These are phyloP conservation scores for Aspergillus proliferans DNA, from an alignment of 2,329 filamentous ascomycete genomes.

Conservation along the genomic window DNA sequence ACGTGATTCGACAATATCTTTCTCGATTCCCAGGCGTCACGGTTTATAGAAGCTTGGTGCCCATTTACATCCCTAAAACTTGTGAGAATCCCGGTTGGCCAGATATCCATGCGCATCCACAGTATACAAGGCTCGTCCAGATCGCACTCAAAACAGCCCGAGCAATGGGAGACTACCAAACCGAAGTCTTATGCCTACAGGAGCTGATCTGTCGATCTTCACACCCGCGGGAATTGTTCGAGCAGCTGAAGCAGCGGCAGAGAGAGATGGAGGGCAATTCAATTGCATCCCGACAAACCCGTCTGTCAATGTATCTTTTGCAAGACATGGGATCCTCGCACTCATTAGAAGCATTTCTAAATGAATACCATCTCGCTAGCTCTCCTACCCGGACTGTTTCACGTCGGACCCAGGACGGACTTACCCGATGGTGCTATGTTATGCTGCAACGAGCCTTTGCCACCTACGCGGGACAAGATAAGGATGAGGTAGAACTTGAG, in stretches of 20 bases:
- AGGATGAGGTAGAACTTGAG: background rate
- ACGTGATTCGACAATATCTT: background rate
- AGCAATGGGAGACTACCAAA: slow-evolving; percentile 1
- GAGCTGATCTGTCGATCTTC: slow-evolving; percentile 4
- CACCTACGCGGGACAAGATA: background rate
- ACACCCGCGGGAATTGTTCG: background rate
- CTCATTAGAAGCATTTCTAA: background rate
- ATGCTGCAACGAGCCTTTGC: background rate
- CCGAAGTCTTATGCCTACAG: background rate
- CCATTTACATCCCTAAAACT: slow-evolving; percentile 1
- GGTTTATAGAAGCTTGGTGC: background rate
- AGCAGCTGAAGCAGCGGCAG: background rate
- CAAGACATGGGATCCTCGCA: background rate
- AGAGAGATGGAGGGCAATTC: background rate
- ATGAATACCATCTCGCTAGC: background rate
- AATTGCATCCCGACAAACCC: background rate
- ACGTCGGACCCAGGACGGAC: background rate
- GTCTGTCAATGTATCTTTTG: background rate
- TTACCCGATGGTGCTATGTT: background rate
- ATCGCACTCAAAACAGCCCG: background rate
- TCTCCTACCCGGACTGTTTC: background rate
- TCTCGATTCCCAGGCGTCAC: background rate
- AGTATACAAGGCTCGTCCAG: background rate
- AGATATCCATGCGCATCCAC: background rate
- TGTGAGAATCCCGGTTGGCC: slow-evolving; percentile 5